Conservation (phyloP, 257 asterid genomes). For the Cynanchum wilfordii region DNA sequence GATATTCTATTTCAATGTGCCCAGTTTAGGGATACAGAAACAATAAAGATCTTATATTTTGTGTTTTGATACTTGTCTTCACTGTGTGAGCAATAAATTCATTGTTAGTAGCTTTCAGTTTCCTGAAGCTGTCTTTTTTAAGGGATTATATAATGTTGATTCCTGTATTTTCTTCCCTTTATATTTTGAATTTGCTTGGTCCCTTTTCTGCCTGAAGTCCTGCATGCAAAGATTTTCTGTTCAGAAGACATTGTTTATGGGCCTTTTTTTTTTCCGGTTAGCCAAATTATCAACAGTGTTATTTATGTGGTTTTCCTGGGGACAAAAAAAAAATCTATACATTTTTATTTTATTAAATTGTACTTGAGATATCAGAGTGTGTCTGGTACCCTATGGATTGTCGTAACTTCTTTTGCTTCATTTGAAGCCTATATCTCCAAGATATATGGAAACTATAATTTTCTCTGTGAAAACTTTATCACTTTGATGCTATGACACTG, state of each 20-base stretch:
- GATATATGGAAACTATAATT: background rate
- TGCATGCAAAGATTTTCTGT: background rate
- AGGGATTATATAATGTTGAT: background rate
- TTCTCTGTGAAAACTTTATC: background rate
- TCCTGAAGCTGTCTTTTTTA: background rate
- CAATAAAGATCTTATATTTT: background rate
- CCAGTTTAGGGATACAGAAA: too few relatives aligned
- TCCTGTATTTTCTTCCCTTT: background rate
- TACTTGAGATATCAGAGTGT: background rate
- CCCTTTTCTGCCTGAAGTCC: background rate
- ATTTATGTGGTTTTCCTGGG: background rate
- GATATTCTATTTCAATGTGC: background rate
- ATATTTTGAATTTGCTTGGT: background rate
- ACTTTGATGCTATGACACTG: background rate
- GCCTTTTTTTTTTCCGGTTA: background rate
- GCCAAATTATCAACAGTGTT: background rate
- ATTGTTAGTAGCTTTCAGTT: background rate
- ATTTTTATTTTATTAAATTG: background rate
- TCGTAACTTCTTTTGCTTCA: background rate
- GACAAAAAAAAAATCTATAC: background rate
- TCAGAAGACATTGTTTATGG: background rate
- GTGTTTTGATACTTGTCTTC: background rate
- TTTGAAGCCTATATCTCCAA: background rate
- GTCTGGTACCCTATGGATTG: background rate
- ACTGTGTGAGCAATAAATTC: background rate